Conservation (phyloP, 1,139 yeast genomes). For the Saccharomycopsis hybrid region DNA sequence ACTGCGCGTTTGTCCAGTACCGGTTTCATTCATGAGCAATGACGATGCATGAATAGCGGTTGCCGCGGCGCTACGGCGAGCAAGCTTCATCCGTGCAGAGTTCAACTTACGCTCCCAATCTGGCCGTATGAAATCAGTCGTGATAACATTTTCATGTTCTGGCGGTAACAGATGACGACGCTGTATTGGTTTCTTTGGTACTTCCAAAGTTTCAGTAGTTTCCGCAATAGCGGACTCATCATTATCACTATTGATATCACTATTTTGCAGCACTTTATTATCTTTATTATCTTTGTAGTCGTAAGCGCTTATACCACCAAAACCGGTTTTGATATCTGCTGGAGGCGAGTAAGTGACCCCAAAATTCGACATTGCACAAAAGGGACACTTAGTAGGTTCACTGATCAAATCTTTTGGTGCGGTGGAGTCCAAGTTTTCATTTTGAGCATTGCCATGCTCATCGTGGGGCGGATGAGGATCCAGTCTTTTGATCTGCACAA, state of each 20-base stretch:
- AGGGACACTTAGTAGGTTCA: slow-evolving; percentile 89
- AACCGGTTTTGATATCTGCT: slow-evolving; percentile 51
- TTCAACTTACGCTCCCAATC: slow-evolving; percentile 80
- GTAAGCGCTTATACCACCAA: slow-evolving; percentile 40
- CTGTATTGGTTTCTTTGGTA: slow-evolving; percentile 18
- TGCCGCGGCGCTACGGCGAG: slow-evolving; percentile 88
- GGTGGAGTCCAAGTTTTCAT: slow-evolving; percentile 8
- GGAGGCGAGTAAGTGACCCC: slow-evolving; percentile 77
- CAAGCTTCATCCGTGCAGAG: slow-evolving; percentile 68
- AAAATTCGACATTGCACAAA: slow-evolving; percentile 82
- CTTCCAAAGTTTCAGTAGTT: background rate
- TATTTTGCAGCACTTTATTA: slow-evolving; percentile 80
- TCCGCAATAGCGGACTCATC: slow-evolving; percentile 8
- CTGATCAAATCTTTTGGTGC: slow-evolving; percentile 62
- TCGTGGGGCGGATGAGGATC: slow-evolving; percentile 97
- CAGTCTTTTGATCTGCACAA: slow-evolving; percentile 86
- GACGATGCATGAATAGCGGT: slow-evolving; percentile 87
- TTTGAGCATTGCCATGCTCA: slow-evolving; percentile 31
- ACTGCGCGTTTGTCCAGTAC: slow-evolving; percentile 20
- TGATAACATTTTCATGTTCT: slow-evolving; percentile 57
- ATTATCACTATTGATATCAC: background rate
- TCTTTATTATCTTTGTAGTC: slow-evolving; percentile 41
- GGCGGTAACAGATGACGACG: slow-evolving; percentile 49
- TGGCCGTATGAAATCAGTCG: slow-evolving; percentile 80
- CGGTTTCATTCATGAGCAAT: slow-evolving; percentile 33